phyloP scores from a whole-genome alignment of 176 grass and related monocot species.

The Musa beccarii region DNA sequence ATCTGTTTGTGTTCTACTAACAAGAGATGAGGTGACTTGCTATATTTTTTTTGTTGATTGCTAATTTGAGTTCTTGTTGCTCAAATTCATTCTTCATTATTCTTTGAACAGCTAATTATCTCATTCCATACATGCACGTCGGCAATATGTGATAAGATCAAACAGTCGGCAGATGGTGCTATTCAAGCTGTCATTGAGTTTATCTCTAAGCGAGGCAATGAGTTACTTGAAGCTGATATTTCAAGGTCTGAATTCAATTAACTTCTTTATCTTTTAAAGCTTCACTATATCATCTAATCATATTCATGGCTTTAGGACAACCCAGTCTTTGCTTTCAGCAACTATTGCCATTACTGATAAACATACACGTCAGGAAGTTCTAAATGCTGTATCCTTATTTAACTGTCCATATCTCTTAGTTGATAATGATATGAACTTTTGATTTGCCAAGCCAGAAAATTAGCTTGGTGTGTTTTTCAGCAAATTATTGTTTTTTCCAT shows the following conservation, averaged over 20 bases:
- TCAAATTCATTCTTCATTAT: slow-evolving; percentile 13
- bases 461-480: not conserved
- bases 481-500: slow-evolving; percentile 31
- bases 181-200: slow-evolving; percentile 88
- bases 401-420: slow-evolving; percentile 3
- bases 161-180: slow-evolving; percentile 93
- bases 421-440: not conserved
- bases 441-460: slow-evolving; percentile 1
- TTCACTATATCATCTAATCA: slow-evolving; percentile 9
- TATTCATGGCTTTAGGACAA: slow-evolving; percentile 48
- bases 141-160: slow-evolving; percentile 84
- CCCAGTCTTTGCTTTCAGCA: slow-evolving; percentile 78
- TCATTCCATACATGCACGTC: slow-evolving; percentile 69
- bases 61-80: slow-evolving; percentile 9
- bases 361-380: slow-evolving; percentile 67
- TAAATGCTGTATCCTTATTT: slow-evolving; percentile 76
- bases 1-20: slow-evolving; percentile 74
- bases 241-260: slow-evolving; percentile 43
- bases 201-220: slow-evolving; percentile 82
- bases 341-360: slow-evolving; percentile 66
- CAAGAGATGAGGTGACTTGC: slow-evolving; percentile 75
- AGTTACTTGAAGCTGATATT: slow-evolving; percentile 74
- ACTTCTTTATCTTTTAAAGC: slow-evolving; percentile 4
- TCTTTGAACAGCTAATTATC: slow-evolving; percentile 57
- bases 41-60: slow-evolving; percentile 8